A percentile compares a stretch with the other conserved stretches of the same genome.
Conservation (phyloP, 139 green algal genomes). For the Chlamydomonas schloesseri region DNA sequence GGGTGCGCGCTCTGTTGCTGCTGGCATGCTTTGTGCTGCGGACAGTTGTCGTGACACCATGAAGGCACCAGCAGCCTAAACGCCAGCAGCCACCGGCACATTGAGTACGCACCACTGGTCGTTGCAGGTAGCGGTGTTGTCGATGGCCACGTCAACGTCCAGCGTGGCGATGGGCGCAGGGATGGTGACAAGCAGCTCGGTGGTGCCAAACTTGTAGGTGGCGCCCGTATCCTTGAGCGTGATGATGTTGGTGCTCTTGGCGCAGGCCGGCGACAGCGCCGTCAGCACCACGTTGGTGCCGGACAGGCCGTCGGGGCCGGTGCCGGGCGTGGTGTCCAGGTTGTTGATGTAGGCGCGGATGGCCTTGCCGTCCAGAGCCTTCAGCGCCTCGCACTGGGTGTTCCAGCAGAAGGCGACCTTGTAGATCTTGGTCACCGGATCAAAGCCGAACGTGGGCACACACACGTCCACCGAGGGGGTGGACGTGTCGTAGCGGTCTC, state of each 20-base stretch:
- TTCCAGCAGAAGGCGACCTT: slow-evolving; percentile 40
- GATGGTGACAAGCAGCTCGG: neutral
- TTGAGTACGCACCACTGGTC: slow-evolving; percentile 10
- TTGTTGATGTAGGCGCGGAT: neutral
- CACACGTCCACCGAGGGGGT: neutral
- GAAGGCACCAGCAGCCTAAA: neutral
- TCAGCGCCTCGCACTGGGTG: neutral
- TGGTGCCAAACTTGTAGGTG: neutral
- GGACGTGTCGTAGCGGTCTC: slow-evolving; percentile 14
- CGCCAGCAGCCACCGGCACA: neutral
- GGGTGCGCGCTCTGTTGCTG: too few species aligned
- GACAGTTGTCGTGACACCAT: neutral
- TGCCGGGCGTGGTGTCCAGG: neutral
- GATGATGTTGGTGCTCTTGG: neutral
- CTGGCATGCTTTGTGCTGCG: neutral
- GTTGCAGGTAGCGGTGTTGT: neutral
- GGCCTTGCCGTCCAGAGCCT: neutral
- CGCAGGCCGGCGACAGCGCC: neutral
- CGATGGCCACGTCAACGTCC: slow-evolving; percentile 10
- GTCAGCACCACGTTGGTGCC: slow-evolving; percentile 1
- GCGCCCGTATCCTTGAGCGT: neutral
- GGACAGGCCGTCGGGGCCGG: neutral
- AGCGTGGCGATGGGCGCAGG: neutral
- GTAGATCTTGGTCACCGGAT: slow-evolving; percentile 26
- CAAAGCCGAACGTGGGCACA: slow-evolving; percentile 2